Evolutionary conservation across 1,284 basidiomycete genomes (phyloP).

Genomic region (Lentinula novae-zelandiae): DNA sequence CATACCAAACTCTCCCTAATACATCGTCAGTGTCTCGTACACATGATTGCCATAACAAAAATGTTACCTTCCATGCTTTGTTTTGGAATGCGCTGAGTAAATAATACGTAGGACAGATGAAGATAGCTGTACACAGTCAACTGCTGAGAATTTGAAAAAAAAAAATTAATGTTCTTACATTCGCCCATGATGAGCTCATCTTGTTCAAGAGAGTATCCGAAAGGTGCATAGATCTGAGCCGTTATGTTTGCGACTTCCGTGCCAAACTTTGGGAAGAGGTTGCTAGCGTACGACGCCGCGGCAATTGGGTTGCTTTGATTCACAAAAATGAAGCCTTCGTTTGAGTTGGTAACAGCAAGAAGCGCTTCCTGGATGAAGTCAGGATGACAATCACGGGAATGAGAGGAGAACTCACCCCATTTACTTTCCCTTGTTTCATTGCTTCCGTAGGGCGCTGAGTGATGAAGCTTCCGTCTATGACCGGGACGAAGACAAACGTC

Average conservation of each 20-base stretch:
- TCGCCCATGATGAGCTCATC: conserved; percentile 16
- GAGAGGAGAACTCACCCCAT: conserved; percentile 17
- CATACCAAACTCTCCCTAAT: conserved; percentile 7
- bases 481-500: conserved; percentile 29
- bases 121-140: conserved; percentile 16
- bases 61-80: conserved; percentile 18
- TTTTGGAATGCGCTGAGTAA: conserved; percentile 17
- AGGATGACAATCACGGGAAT: background rate
- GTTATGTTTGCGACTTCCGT: conserved; percentile 15
- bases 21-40: background rate
- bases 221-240: conserved; percentile 17
- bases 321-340: conserved; percentile 31
- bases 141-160: background rate
- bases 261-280: conserved; percentile 23
- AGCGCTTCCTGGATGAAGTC: conserved; percentile 19
- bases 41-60: background rate
- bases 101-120: conserved; percentile 23
- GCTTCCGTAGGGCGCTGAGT: conserved; percentile 28
- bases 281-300: conserved; percentile 19
- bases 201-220: conserved; percentile 18
- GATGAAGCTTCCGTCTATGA: conserved; percentile 34
- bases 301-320: conserved; percentile 18
- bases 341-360: conserved; percentile 26
- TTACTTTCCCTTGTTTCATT: conserved; percentile 23
- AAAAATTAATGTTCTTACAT: background rate